These are phyloP conservation scores for Lecanicillium sp. DNA, from an alignment of 2,329 filamentous ascomycete species.

Conservation along the genomic window DNA sequence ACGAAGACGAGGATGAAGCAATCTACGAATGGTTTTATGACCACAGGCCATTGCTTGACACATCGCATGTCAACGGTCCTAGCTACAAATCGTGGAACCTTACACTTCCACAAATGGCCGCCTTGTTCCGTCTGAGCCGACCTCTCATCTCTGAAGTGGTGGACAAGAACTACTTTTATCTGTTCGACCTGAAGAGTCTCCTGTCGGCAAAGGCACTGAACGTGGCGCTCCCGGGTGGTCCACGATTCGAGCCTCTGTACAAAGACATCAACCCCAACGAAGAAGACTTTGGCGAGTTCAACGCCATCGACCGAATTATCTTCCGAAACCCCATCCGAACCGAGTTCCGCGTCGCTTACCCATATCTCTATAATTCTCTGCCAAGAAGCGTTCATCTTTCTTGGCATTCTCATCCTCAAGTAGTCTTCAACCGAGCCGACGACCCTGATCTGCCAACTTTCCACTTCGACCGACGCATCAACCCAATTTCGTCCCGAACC, in stretches of 20 bases:
- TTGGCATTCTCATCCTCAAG: slow-evolving; percentile 90
- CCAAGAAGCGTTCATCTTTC: slow-evolving; percentile 88
- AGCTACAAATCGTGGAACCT: slow-evolving; percentile 98
- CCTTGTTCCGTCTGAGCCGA: slow-evolving; percentile 82
- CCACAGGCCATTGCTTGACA: slow-evolving; percentile 82
- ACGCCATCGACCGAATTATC: slow-evolving; percentile 97
- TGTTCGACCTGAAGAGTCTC: slow-evolving; percentile 93
- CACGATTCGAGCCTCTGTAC: slow-evolving; percentile 92
- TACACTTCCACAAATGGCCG: slow-evolving; percentile 89
- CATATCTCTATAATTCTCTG: slow-evolving; percentile 92
- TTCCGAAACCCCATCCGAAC: slow-evolving; percentile 93
- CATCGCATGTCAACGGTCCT: slow-evolving; percentile 86
- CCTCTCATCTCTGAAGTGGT: slow-evolving; percentile 86
- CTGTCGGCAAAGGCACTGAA: slow-evolving; percentile 95
- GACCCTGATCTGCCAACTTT: slow-evolving; percentile 88
- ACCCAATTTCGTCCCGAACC: slow-evolving; percentile 91
- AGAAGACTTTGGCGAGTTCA: slow-evolving; percentile 99
- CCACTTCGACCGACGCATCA: slow-evolving; percentile 96
- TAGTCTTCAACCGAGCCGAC: slow-evolving; percentile 82
- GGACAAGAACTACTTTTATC: slow-evolving; percentile 95
- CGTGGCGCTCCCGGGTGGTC: slow-evolving; percentile 93
- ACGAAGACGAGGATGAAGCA: slow-evolving; percentile 83
- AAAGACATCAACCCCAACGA: slow-evolving; percentile 99
- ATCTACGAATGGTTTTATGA: slow-evolving; percentile 98
- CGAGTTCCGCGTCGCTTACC: slow-evolving; percentile 90